These are phyloP conservation scores for Podospora fimiseda DNA, from an alignment of 495 filamentous ascomycete species.

Conservation along the genomic window DNA sequence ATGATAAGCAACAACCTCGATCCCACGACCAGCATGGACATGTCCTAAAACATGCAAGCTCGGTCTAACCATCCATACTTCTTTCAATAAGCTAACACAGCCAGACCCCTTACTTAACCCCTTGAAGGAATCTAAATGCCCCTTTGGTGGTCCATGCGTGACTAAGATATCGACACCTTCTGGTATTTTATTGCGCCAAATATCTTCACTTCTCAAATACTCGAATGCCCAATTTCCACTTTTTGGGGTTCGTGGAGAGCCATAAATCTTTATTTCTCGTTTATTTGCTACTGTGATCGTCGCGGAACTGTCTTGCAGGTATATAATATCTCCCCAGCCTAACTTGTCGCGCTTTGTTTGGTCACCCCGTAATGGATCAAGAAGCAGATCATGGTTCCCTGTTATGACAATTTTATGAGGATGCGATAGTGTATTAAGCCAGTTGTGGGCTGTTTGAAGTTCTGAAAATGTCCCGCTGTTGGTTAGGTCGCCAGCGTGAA, in stretches of 20 bases:
- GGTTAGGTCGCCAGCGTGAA: conserved; percentile 85
- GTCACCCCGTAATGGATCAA: conserved; percentile 18
- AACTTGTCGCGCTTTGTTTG: conserved; percentile 5
- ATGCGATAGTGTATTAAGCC: conserved; percentile 63
- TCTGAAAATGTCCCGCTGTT: conserved; percentile 68
- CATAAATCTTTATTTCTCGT: conserved; percentile 31
- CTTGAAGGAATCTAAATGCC: conserved; percentile 53
- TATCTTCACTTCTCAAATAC: conserved; percentile 16
- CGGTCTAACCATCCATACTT: conserved; percentile 61
- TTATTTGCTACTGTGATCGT: conserved; percentile 29
- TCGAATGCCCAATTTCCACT: conserved; percentile 30
- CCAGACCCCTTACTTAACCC: too few species aligned
- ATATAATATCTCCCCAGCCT: conserved; percentile 43
- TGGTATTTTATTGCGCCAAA: conserved; percentile 41
- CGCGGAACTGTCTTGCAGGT: conserved; percentile 35
- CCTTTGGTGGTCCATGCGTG: conserved; percentile 63
- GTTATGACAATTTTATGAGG: conserved; percentile 64
- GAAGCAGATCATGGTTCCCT: conserved; percentile 49
- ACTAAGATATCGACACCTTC: conserved; percentile 60
- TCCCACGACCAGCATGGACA: conserved; percentile 52
- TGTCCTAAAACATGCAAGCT: conserved; percentile 72
- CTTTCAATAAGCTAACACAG: conserved; percentile 61
- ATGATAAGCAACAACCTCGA: conserved; percentile 27
- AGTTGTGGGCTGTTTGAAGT: conserved; percentile 60
- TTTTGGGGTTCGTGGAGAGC: conserved; percentile 30